Percentiles rank a stretch among this genome's conserved stretches.
Conservation (phyloP, 2,329 filamentous ascomycete genomes). For the Fusarium nanum region DNA sequence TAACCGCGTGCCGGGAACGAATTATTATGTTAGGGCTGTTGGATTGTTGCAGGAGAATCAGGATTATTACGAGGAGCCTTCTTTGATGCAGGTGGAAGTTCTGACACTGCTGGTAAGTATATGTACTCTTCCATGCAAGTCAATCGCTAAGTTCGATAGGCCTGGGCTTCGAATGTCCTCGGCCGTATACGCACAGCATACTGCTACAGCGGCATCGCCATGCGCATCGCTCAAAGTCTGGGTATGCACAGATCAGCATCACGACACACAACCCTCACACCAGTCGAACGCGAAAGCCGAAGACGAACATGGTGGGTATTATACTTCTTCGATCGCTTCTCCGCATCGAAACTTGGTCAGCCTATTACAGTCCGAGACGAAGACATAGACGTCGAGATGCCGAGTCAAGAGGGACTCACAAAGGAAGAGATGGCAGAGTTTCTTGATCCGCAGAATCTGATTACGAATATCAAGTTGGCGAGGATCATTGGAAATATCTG, state of each 20-base stretch:
- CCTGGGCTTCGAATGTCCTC: slow-evolving; percentile 50
- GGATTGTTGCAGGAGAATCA: slow-evolving; percentile 51
- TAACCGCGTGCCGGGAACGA: slow-evolving; percentile 54
- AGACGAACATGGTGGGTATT: slow-evolving; percentile 51
- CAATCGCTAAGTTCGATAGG: too few relatives aligned
- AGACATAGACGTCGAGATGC: slow-evolving; percentile 51
- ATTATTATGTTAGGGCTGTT: slow-evolving; percentile 57
- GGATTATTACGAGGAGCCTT: slow-evolving; percentile 57
- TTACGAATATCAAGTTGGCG: slow-evolving; percentile 47
- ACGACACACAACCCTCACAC: slow-evolving; percentile 26
- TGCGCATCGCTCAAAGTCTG: slow-evolving; percentile 56
- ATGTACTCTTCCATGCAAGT: too few relatives aligned
- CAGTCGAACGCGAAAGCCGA: slow-evolving; percentile 44
- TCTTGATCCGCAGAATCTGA: slow-evolving; percentile 45
- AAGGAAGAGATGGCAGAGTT: slow-evolving; percentile 47
- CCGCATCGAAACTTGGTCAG: slow-evolving; percentile 50
- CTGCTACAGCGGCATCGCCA: slow-evolving; percentile 49
- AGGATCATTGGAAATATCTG: slow-evolving; percentile 49
- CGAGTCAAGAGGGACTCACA: slow-evolving; percentile 47
- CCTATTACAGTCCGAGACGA: slow-evolving; percentile 49
- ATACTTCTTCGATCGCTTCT: slow-evolving; percentile 51
- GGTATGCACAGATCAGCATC: slow-evolving; percentile 55
- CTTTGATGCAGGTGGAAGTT: slow-evolving; percentile 57
- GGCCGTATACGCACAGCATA: slow-evolving; percentile 51
- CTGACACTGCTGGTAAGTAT: slow-evolving; percentile 47